These are phyloP conservation scores for Tulasnella sp. DNA, from an alignment of 768 basidiomycete genomes.

Conservation along the genomic window DNA sequence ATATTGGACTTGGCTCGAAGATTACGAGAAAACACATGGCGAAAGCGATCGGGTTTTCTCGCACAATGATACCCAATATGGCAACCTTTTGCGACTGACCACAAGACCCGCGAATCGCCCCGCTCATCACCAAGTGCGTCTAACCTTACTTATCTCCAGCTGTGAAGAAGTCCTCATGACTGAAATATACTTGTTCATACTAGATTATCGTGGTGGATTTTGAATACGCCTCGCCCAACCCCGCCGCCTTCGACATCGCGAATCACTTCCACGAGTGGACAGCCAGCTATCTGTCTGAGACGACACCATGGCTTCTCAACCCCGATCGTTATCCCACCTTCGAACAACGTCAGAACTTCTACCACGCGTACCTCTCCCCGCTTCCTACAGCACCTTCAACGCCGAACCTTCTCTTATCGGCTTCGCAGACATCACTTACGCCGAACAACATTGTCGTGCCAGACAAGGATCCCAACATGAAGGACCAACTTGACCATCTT, in stretches of 20 bases:
- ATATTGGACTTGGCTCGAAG: constrained; percentile 67
- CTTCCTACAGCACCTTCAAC: constrained; percentile 23
- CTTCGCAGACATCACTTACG: constrained; percentile 16
- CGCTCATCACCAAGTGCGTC: constrained; percentile 69
- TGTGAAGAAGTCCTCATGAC: background rate
- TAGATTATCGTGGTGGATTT: constrained; percentile 96
- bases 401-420: constrained; percentile 14
- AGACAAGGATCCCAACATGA: constrained; percentile 36
- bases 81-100: constrained; percentile 77
- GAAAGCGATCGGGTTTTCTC: constrained; percentile 69
- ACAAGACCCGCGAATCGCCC: constrained; percentile 52
- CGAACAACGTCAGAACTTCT: constrained; percentile 76
- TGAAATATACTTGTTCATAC: background rate
- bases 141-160: constrained; percentile 6
- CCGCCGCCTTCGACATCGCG: constrained; percentile 91
- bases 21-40: constrained; percentile 53
- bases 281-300: constrained; percentile 70
- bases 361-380: constrained; percentile 68
- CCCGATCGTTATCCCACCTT: constrained; percentile 63
- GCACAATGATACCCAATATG: constrained; percentile 96
- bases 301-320: constrained; percentile 63
- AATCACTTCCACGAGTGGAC: constrained; percentile 99
- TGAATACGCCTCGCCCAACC: constrained; percentile 91
- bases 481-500: constrained; percentile 52
- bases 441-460: constrained; percentile 12